phyloP scores from a whole-genome alignment of 1,284 basidiomycete species.

The Mycosarcoma mackinlayi region DNA sequence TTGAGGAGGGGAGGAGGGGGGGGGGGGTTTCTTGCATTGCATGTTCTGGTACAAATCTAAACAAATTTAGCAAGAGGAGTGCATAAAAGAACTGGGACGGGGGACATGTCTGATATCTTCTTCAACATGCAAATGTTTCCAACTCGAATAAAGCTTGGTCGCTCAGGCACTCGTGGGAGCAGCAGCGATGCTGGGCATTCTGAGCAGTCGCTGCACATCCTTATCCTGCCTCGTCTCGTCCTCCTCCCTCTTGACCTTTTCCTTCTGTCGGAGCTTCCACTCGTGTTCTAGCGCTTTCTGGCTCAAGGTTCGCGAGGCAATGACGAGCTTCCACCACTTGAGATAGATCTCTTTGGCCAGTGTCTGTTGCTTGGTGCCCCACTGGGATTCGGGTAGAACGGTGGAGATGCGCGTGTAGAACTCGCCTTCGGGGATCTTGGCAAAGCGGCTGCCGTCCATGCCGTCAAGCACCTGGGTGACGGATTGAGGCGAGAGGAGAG shows the following conservation, averaged over 20 bases:
- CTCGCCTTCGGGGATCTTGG: conserved; percentile 19
- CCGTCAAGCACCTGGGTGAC: background rate
- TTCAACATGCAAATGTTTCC: background rate
- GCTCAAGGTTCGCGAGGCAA: conserved; percentile 19
- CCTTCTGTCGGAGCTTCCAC: conserved; percentile 24
- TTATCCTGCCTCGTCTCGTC: conserved; percentile 10
- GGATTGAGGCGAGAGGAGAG: background rate
- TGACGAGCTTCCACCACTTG: conserved; percentile 41
- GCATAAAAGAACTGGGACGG: too few relatives aligned
- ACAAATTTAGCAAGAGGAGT: too few relatives aligned
- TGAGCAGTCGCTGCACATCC: conserved; percentile 17
- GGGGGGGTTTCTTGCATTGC: too few relatives aligned
- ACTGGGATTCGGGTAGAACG: background rate
- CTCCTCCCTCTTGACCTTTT: conserved; percentile 10
- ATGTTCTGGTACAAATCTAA: too few relatives aligned
- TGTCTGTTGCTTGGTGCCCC: background rate
- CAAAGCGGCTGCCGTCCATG: conserved; percentile 12
- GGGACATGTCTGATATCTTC: too few relatives aligned
- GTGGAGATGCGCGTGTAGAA: conserved; percentile 7
- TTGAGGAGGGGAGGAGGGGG: too few relatives aligned
- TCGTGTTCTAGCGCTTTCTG: conserved; percentile 28
- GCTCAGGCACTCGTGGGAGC: conserved; percentile 1
- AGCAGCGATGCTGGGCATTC: conserved; percentile 10
- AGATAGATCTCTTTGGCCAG: conserved; percentile 24
- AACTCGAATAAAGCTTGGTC: too few relatives aligned